These are phyloP conservation scores for Chlamydomonas applanata DNA, from an alignment of 139 green algal genomes.

Conservation along the genomic window DNA sequence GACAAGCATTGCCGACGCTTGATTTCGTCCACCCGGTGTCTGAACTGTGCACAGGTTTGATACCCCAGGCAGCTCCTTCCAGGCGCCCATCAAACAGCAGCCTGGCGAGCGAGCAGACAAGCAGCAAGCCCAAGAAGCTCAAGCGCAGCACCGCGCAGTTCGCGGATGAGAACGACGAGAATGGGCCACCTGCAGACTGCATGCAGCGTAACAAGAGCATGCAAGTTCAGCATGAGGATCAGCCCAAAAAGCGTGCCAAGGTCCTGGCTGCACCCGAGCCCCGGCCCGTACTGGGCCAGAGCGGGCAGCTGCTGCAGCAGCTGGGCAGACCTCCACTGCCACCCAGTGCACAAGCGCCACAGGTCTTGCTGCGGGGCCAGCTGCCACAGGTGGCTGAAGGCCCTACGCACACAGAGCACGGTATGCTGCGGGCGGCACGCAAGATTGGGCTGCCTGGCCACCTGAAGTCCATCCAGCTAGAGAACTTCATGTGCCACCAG, in stretches of 20 bases:
- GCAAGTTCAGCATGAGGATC: neutral
- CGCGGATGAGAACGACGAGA: neutral
- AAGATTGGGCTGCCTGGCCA: conserved; percentile 36
- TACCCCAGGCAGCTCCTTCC: neutral
- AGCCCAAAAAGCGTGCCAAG: neutral
- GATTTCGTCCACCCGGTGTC: too few species aligned
- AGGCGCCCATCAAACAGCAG: neutral
- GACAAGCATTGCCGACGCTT: too few species aligned
- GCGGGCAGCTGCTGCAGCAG: too few species aligned
- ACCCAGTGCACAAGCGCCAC: too few species aligned
- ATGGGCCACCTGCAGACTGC: neutral
- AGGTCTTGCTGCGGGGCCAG: too few species aligned
- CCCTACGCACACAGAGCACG: too few species aligned
- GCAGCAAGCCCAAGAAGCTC: neutral
- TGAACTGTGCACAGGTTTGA: too few species aligned
- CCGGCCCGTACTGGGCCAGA: too few species aligned
- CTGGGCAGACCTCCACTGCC: too few species aligned
- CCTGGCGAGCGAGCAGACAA: neutral
- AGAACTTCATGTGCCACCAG: conserved; percentile 83
- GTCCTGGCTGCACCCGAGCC: neutral
- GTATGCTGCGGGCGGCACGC: neutral
- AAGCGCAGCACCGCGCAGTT: neutral
- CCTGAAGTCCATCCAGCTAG: conserved; percentile 49
- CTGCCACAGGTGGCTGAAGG: too few species aligned
- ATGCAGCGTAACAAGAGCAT: neutral